Conservation (phyloP, 805 yeast genomes). For the Candida maesae region DNA sequence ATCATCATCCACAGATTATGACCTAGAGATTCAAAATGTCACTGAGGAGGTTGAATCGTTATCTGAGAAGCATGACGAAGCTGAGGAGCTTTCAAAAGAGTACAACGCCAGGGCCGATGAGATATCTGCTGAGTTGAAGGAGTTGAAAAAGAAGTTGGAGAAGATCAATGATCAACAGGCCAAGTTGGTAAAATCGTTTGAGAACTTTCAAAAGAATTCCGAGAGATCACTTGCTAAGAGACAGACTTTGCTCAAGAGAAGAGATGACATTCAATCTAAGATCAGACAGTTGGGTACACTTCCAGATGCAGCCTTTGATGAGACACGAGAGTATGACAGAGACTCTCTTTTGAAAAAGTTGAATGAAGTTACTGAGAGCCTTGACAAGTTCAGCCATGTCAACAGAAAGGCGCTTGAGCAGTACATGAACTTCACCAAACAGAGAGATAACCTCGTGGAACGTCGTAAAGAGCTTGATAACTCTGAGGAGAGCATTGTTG, state of each 20-base stretch:
- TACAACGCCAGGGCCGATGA: conserved; percentile 23
- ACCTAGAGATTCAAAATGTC: conserved; percentile 18
- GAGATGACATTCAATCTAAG: conserved; percentile 68
- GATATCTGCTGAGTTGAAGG: conserved; percentile 24
- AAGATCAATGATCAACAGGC: conserved; percentile 57
- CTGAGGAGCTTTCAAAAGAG: conserved; percentile 27
- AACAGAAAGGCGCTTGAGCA: conserved; percentile 91
- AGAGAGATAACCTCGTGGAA: conserved; percentile 58
- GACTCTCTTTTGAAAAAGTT: conserved; percentile 51
- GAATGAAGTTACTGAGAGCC: conserved; percentile 49
- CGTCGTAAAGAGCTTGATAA: conserved; percentile 67
- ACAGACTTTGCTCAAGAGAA: conserved; percentile 52
- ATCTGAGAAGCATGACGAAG: conserved; percentile 26
- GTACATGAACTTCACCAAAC: conserved; percentile 64
- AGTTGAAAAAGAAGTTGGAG: conserved; percentile 38
- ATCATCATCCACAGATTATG: conserved; percentile 15
- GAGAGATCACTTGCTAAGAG: conserved; percentile 65
- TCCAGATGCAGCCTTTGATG: conserved; percentile 74
- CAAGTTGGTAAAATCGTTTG: conserved; percentile 49
- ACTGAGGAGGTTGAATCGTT: conserved; percentile 27
- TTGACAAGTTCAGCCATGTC: conserved; percentile 68
- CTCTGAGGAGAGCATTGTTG: conserved; percentile 70
- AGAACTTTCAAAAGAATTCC: conserved; percentile 54
- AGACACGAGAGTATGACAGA: conserved; percentile 31
- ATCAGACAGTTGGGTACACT: conserved; percentile 84